Conservation (phyloP, 768 basidiomycete genomes). For the Leccinellum albellum region DNA sequence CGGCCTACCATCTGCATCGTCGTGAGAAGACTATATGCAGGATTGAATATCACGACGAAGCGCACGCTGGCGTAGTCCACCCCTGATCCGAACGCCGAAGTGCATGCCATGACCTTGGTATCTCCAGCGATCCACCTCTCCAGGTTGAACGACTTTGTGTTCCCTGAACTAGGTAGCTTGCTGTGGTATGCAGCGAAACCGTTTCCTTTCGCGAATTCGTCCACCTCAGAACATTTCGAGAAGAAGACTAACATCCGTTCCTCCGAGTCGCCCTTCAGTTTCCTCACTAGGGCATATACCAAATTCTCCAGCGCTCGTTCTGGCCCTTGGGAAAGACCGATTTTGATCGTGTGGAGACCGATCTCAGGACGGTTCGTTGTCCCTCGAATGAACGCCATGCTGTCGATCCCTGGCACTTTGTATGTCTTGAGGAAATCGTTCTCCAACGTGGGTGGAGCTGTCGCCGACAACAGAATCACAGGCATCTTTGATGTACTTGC, state of each 20-base stretch:
- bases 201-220: not conserved
- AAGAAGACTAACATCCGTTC: not conserved
- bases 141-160: not conserved
- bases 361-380: constrained; percentile 1
- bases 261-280: not conserved
- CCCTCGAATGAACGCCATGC: not conserved
- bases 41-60: not conserved
- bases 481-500: not conserved
- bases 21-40: not conserved
- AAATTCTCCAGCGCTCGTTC: not conserved
- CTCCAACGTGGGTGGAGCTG: not conserved
- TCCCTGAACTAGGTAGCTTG: not conserved
- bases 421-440: too few relatives aligned
- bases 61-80: constrained; percentile 4
- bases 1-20: constrained; percentile 4
- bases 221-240: not conserved
- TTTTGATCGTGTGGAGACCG: not conserved
- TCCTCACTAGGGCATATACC: not conserved
- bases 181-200: not conserved
- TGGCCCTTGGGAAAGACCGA: too few relatives aligned
- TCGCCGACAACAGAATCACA: constrained; percentile 1
- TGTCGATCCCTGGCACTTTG: too few relatives aligned
- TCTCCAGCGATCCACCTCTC: not conserved
- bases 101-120: constrained; percentile 4
- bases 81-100: not conserved